Conservation (phyloP, 148 eudicot genomes). For the Mesembryanthemum crystallinum region DNA sequence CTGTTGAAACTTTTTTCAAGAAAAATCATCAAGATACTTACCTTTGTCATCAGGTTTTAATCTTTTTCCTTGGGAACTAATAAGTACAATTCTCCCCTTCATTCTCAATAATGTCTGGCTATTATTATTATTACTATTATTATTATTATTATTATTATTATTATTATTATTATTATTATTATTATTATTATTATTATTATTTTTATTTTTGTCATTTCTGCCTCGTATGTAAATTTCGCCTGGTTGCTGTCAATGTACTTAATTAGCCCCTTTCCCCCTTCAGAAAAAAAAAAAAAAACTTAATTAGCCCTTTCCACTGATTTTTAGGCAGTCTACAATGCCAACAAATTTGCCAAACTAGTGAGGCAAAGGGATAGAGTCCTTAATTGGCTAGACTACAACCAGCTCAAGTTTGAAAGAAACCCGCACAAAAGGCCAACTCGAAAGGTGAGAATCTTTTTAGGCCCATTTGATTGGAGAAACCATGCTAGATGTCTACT, state of each 20-base stretch:
- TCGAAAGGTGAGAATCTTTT: conserved; percentile 46
- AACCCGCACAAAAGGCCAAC: conserved; percentile 82
- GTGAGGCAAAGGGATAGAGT: conserved; percentile 58
- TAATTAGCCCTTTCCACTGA: background rate
- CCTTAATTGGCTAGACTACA: conserved; percentile 89
- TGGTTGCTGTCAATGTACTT: background rate
- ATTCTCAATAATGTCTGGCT: background rate
- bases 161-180: no score
- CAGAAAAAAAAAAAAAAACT: no score
- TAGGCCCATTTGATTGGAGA: background rate
- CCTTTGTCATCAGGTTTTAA: conserved; percentile 83
- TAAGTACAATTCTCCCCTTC: background rate
- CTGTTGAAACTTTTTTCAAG: conserved; percentile 73
- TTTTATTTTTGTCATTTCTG: no score
- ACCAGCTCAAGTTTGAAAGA: conserved; percentile 79
- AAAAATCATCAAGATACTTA: conserved; percentile 80
- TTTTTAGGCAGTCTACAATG: conserved; percentile 78
- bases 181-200: no score
- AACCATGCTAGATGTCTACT: background rate
- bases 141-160: no score
- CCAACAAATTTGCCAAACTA: conserved; percentile 83
- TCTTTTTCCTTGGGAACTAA: background rate
- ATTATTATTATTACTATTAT: no score
- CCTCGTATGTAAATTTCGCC: background rate
- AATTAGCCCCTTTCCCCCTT: no score